A percentile compares a stretch with the other conserved stretches of the same genome.
Conservation (phyloP, 805 yeast genomes). For the Ogataea naganishii region DNA sequence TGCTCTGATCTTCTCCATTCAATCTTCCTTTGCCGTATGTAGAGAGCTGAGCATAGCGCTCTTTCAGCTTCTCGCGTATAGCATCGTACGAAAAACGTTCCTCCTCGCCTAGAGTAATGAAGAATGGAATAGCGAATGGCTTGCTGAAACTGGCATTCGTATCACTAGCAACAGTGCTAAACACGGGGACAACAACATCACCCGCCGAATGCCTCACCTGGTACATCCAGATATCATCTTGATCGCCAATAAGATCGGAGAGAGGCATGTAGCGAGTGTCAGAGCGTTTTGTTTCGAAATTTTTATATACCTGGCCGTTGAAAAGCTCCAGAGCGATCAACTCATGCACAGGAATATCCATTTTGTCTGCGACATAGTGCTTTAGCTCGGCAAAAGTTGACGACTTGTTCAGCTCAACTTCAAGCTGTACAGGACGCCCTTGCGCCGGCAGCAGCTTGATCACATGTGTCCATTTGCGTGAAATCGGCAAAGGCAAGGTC, state of each 20-base stretch:
- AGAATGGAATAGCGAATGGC: conserved; percentile 71
- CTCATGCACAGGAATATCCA: conserved; percentile 25
- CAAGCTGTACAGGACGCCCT: conserved; percentile 42
- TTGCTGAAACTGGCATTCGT: conserved; percentile 31
- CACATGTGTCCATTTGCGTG: conserved; percentile 60
- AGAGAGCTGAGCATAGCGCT: conserved; percentile 36
- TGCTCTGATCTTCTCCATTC: too few species aligned
- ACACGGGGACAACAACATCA: conserved; percentile 53
- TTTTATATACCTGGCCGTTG: conserved; percentile 57
- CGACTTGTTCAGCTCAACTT: conserved; percentile 63
- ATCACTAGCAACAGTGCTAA: conserved; percentile 33
- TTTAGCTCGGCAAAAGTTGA: conserved; percentile 59
- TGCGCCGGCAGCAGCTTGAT: conserved; percentile 55
- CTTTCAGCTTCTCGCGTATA: conserved; percentile 50
- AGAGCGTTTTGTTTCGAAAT: conserved; percentile 46
- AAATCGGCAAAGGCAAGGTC: conserved; percentile 81
- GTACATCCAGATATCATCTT: conserved; percentile 63
- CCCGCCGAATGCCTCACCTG: conserved; percentile 31
- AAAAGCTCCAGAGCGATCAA: conserved; percentile 55
- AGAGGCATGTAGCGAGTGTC: conserved; percentile 57
- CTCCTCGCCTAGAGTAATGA: conserved; percentile 44
- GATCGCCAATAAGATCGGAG: conserved; percentile 51
- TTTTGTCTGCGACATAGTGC: conserved; percentile 45
- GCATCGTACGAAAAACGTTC: conserved; percentile 50
- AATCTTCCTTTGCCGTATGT: too few species aligned